Base-by-base conservation (phyloP, 139 green algal species). In the Asterochloris erici region DNA sequence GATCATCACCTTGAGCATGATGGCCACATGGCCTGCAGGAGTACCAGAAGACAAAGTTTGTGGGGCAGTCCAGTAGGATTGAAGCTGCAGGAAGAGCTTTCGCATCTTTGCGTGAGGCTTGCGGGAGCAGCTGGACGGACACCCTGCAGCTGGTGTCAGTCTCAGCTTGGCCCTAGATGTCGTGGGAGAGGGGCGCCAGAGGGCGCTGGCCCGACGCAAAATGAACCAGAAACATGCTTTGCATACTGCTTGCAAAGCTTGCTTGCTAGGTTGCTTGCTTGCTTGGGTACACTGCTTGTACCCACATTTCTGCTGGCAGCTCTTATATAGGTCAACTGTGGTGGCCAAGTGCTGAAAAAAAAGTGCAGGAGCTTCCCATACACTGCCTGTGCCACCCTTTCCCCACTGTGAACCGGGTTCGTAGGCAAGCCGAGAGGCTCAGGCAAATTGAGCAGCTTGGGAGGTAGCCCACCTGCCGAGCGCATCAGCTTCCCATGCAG, bases 1-100 rank as follows among this genome's bases (percentile, higher is more conserved):
- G 23, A 78, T 16, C 68, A 78, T 69, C 54, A 84, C 80, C 80
- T 84, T 66, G 10, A 21, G 23, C 38, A 83, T 76, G 9, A 83
- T 24, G 14, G 63, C 63, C 23, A 24, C 71, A 60, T 29, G 71
- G 17, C 26, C 71, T 60, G 71, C n/a, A 24, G 15, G n/a, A 54
- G n/a, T 1, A 16, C 23, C 26, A 38, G 15, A 77, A n/a, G n/a
- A 29, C 24, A 60, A 16, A 54, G 26, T 77, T 9, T 29, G 6
- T 10, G 23, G 71, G 14, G 26, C 71, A 38, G 26, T 21, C 2
- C n/a, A 21, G 26, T 77, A 24, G 21, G 21, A 21, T 73, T 21
- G 66, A 21, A 73, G 23, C 21, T 73, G 66, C 21, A 21, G 23
- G 66, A 73, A 9, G n/a, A 77, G 23, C 24, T 60, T 16, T 38